phyloP scores from a whole-genome alignment of 768 basidiomycete species.

The Obba rivulosa region DNA sequence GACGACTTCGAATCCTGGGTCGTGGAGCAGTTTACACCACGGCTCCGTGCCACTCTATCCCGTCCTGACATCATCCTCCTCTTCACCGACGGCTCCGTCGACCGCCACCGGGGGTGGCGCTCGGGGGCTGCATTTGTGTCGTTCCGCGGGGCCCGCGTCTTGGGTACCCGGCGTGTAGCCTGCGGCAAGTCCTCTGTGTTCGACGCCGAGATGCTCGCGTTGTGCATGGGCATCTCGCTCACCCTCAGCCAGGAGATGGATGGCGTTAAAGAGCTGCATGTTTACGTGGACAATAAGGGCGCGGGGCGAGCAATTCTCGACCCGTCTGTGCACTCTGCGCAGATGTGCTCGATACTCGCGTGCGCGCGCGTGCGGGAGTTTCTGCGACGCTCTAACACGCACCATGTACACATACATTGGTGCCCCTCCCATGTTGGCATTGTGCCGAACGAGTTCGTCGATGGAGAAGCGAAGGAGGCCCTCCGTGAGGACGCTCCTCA shows the following conservation, averaged over 20 bases:
- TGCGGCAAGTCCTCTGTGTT: not conserved
- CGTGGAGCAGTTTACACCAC: not conserved
- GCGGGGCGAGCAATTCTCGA: no score
- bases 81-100: not conserved
- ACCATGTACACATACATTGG: not conserved
- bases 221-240: not conserved
- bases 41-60: not conserved
- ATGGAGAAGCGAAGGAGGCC: not conserved
- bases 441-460: not conserved
- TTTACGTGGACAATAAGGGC: no score
- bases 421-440: not conserved
- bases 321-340: no score
- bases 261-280: no score
- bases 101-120: not conserved
- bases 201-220: constrained; percentile 1
- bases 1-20: not conserved
- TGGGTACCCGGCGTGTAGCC: not conserved
- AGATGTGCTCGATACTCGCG: not conserved
- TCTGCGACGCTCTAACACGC: not conserved
- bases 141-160: not conserved
- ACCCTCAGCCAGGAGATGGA: no score
- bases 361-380: not conserved
- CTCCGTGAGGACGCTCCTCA: not conserved
- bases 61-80: not conserved
- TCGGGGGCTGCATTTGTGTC: not conserved